A percentile compares a stretch with the other conserved stretches of the same genome.
phyloP scores from a whole-genome alignment of 2,329 filamentous ascomycete genomes.

The Dichotomopilus funicola region DNA sequence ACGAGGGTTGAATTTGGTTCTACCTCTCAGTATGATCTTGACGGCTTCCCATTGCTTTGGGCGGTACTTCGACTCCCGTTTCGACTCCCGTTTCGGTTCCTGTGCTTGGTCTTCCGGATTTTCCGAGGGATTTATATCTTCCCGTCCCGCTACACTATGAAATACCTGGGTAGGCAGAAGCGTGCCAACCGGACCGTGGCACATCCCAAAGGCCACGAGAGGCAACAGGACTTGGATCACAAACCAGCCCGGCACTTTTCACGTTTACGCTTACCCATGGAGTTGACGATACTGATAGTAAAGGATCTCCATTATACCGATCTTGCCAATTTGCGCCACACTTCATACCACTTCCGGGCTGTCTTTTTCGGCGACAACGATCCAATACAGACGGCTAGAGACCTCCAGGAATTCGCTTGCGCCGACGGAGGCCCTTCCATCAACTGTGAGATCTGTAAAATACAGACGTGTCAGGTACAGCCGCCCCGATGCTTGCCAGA shows the following conservation, averaged over 20 bases:
- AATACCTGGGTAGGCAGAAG: neutral
- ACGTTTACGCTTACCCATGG: neutral
- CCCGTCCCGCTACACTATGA: neutral
- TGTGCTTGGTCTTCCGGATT: neutral
- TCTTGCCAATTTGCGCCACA: neutral
- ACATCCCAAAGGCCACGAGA: too few species aligned
- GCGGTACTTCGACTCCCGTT: neutral
- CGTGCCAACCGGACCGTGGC: neutral
- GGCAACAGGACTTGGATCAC: neutral
- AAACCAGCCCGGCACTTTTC: neutral
- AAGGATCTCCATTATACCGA: constrained; percentile 1
- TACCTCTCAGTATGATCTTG: neutral
- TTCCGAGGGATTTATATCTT: neutral
- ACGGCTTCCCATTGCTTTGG: neutral
- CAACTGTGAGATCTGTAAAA: neutral
- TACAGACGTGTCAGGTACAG: constrained; percentile 1
- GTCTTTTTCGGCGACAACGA: neutral
- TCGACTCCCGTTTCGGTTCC: neutral
- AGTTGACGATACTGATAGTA: neutral
- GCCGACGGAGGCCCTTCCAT: too few species aligned
- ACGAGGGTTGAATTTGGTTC: neutral
- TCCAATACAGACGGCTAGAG: neutral
- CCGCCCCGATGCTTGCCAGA: too few species aligned
- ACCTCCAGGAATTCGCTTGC: neutral
- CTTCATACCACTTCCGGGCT: neutral